Evolutionary conservation across 345 rosid genomes (phyloP).

Genomic region (Camelina sativa): DNA sequence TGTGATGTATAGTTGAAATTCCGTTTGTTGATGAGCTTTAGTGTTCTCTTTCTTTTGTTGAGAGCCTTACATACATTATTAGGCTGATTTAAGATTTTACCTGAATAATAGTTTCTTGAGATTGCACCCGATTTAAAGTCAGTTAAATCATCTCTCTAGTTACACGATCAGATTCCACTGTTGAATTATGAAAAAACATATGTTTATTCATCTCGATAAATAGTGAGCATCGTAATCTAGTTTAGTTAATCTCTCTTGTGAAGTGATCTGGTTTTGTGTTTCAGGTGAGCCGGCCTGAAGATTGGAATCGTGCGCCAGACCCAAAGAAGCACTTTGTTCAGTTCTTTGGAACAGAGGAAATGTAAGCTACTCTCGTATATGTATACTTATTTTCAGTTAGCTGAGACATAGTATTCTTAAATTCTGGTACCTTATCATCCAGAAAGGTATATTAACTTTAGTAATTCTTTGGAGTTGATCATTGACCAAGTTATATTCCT

Average conservation of each 20-base stretch:
- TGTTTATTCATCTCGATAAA: not conserved
- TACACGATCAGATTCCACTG: not conserved
- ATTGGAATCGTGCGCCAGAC: conserved; percentile 72
- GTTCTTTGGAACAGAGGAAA: conserved; percentile 95
- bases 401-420: not conserved
- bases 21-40: not conserved
- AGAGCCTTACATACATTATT: not conserved
- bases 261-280: conserved; percentile 45
- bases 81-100: not conserved
- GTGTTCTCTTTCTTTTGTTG: conserved; percentile 15
- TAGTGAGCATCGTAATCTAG: not conserved
- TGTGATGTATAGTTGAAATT: conserved; percentile 9
- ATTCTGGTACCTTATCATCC: conserved; percentile 21
- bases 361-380: conserved; percentile 57
- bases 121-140: not conserved
- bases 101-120: not conserved
- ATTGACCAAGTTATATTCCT: conserved; percentile 25
- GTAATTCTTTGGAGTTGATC: conserved; percentile 25
- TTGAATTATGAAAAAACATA: not conserved
- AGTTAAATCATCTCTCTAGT: not conserved
- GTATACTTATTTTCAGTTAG: not conserved
- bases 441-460: not conserved
- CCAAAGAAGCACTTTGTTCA: conserved; percentile 86
- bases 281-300: conserved; percentile 91
- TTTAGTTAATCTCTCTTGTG: conserved; percentile 18